These are phyloP conservation scores for Trichophyton simii DNA, from an alignment of 2,329 filamentous ascomycete species.

Conservation along the genomic window DNA sequence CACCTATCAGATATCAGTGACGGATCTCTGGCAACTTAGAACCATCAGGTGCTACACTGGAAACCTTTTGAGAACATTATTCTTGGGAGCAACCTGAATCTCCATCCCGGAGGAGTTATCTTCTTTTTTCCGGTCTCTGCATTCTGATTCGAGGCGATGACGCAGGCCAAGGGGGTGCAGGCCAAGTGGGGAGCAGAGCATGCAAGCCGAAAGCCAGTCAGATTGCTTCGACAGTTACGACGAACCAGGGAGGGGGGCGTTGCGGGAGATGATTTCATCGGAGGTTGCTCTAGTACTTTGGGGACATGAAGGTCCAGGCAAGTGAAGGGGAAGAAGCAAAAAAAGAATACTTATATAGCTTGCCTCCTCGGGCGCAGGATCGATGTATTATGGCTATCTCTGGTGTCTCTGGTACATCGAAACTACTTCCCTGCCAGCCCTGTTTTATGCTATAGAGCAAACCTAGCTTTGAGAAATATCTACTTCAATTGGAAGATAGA, in stretches of 20 bases:
- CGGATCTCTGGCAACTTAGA: not conserved
- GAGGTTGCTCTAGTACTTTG: not conserved
- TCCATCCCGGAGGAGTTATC: not conserved
- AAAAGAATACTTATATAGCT: not conserved
- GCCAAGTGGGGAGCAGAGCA: not conserved
- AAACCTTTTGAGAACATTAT: not conserved
- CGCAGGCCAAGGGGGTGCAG: not conserved
- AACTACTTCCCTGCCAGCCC: not conserved
- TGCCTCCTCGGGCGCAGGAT: not conserved
- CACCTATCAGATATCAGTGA: not conserved
- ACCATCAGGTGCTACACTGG: not conserved
- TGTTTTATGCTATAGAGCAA: not conserved
- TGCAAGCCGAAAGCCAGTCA: not conserved
- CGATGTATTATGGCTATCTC: not conserved
- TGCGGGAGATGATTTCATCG: constrained; percentile 3
- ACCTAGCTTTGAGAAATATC: not conserved
- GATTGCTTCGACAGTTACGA: not conserved
- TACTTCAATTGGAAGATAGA: not conserved
- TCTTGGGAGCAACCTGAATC: not conserved
- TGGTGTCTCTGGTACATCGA: not conserved
- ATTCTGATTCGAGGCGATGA: not conserved
- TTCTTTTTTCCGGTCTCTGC: not conserved
- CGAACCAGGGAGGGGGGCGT: not conserved
- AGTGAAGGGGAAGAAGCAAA: too few relatives aligned
- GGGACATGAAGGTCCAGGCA: not conserved